These are phyloP conservation scores for Calendula officinalis DNA, from an alignment of 129 eudicot species.

Conservation along the genomic window DNA sequence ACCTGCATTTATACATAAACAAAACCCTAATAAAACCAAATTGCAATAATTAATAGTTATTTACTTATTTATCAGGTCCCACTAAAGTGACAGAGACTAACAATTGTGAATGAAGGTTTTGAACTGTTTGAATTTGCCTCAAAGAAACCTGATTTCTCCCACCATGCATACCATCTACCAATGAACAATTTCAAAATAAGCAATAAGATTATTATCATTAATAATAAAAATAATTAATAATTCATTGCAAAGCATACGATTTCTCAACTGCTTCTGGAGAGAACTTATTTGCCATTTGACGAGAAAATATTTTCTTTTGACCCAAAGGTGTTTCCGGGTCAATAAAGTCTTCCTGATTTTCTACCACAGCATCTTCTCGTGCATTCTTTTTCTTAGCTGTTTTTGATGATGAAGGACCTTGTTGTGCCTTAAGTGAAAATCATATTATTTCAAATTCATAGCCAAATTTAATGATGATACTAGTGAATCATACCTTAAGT, in stretches of 20 bases:
- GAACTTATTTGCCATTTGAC: conserved; percentile 75
- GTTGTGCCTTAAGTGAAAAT: conserved; percentile 56
- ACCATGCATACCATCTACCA: conserved; percentile 87
- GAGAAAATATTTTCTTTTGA: conserved; percentile 72
- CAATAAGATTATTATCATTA: background rate
- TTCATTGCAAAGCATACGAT: conserved; percentile 47
- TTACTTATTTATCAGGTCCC: background rate
- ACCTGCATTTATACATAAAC: conserved; percentile 48
- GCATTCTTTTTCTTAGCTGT: conserved; percentile 54
- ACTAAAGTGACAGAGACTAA: conserved; percentile 37
- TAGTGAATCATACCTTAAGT: conserved; percentile 50
- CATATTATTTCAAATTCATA: background rate
- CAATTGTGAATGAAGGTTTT: conserved; percentile 80
- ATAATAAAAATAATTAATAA: background rate
- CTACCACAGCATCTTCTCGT: conserved; percentile 59
- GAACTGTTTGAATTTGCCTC: conserved; percentile 74
- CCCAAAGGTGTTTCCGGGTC: conserved; percentile 86
- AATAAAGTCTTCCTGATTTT: conserved; percentile 57
- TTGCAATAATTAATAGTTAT: background rate
- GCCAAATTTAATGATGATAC: background rate
- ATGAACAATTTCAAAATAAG: background rate
- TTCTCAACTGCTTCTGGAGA: conserved; percentile 81
- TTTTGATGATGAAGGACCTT: conserved; percentile 49
- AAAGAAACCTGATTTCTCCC: conserved; percentile 81
- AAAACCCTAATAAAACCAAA: background rate